Percentiles rank a stretch among this genome's conserved stretches.
Evolutionary conservation across 371 early-diverging fungal genomes (phyloP).

Genomic region (Rhizopus arrhizus): DNA sequence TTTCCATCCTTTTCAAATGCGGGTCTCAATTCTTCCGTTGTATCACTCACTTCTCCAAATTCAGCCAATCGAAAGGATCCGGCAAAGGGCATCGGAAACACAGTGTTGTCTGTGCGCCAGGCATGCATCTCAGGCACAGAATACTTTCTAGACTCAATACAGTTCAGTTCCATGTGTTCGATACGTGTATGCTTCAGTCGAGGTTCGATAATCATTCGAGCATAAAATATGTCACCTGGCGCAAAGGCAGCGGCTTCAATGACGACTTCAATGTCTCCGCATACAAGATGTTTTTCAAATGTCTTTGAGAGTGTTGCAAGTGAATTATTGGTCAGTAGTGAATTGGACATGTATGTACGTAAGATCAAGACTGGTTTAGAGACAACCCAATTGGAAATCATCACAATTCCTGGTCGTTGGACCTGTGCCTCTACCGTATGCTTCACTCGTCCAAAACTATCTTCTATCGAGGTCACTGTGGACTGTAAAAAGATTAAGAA

Average conservation of each 20-base stretch:
- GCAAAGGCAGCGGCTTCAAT: constrained; percentile 51
- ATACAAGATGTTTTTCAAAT: constrained; percentile 38
- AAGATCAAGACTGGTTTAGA: constrained; percentile 39
- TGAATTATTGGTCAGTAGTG: constrained; percentile 43
- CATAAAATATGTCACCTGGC: constrained; percentile 43
- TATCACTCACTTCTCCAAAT: constrained; percentile 25
- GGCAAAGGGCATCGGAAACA: constrained; percentile 32
- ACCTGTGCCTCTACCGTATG: constrained; percentile 44
- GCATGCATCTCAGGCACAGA: constrained; percentile 41
- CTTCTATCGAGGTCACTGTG: constrained; percentile 42
- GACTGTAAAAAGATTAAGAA: constrained; percentile 29
- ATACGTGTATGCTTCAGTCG: constrained; percentile 39
- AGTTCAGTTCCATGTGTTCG: constrained; percentile 36
- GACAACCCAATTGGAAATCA: constrained; percentile 34
- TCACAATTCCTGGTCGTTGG: constrained; percentile 37
- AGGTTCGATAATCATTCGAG: constrained; percentile 42
- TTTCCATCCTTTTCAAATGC: constrained; percentile 29
- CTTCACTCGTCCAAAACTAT: constrained; percentile 45
- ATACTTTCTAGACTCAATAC: constrained; percentile 36
- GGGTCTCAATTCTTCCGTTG: constrained; percentile 27
- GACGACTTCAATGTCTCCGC: constrained; percentile 40
- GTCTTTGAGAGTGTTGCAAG: constrained; percentile 40
- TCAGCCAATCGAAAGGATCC: constrained; percentile 32
- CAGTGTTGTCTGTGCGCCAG: constrained; percentile 27
- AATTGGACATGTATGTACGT: constrained; percentile 47